Base-by-base conservation (phyloP, 2,329 filamentous ascomycete species). In the Raffaelea ambrosiae region DNA sequence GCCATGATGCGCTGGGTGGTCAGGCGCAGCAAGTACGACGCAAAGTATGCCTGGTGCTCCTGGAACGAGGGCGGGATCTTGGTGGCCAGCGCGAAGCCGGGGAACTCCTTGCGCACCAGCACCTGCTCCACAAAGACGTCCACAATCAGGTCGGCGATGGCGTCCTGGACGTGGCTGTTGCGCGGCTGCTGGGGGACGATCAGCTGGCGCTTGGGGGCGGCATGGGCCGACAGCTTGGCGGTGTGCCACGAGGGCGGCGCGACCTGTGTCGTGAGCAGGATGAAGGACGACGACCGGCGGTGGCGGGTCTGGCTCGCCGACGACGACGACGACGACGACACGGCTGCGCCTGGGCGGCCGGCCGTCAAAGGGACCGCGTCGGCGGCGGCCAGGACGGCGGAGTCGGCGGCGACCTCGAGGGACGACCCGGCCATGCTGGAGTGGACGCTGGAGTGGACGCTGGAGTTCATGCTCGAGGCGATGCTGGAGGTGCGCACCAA, bases 31-130 rank as follows among this genome's bases (percentile, higher is more conserved):
- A 97, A 70, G 60, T 90, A 96, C 0, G 93, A 95, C 60, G 95
- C 88, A 55, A 98, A 96, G 61, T 90, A 95, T 0, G 89, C 88
- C 58, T 96, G 90, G 56, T 97, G 89, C 61, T 97, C 93, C 55
- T 91, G 81, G 58, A 95, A 95, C 0, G 91, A 90, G 1, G 93
- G 88, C 2, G 94, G 93, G 0, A 91, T 85, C 61, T 93, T 95
- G 46, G 87, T 70, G 59, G 88, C 95, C 10, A 98, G 68, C 0
- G 84, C 83, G 46, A 98, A 86, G 0, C 93, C 91, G 3, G 84
- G 74, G 59, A 97, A 98, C 46, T 98, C 93, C 61, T 95, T 95
- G 22, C 88, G 82, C 26, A 76, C 77, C 39, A 95, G 78, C 1
- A 97, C 69, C 57, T 97, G 88, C 57, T 96, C 90, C 44, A 86